phyloP scores from a whole-genome alignment of 139 green algal genomes.

The Chlorella ohadii region DNA sequence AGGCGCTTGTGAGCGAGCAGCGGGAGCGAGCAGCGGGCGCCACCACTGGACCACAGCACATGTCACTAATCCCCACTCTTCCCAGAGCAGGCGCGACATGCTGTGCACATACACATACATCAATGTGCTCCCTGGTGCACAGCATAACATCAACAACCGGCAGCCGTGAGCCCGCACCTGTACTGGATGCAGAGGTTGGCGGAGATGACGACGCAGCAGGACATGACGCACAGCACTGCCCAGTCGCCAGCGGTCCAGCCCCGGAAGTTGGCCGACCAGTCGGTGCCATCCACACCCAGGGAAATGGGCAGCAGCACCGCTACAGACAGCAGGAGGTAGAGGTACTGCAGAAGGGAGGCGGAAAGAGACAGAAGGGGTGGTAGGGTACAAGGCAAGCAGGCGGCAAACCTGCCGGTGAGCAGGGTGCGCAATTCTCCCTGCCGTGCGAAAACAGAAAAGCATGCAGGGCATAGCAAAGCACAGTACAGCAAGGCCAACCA shows the following conservation, averaged over 20 bases:
- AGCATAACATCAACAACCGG: too few relatives aligned
- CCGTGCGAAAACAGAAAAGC: too few relatives aligned
- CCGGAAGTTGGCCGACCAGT: slow-evolving; percentile 2
- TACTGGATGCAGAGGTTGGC: not conserved
- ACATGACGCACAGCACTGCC: slow-evolving; percentile 8
- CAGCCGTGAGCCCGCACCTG: not conserved
- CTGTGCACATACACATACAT: too few relatives aligned
- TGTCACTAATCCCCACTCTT: too few relatives aligned
- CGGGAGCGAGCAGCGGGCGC: too few relatives aligned
- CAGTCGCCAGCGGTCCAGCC: slow-evolving; percentile 7
- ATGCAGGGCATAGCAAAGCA: not conserved
- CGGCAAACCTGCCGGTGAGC: too few relatives aligned
- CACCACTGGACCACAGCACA: too few relatives aligned
- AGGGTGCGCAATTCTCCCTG: too few relatives aligned
- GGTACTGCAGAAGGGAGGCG: not conserved
- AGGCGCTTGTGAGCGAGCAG: too few relatives aligned
- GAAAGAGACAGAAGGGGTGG: not conserved
- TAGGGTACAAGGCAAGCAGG: too few relatives aligned
- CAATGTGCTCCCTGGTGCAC: too few relatives aligned
- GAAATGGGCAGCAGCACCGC: not conserved
- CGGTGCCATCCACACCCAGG: not conserved
- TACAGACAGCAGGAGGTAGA: not conserved
- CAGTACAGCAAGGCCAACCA: not conserved
- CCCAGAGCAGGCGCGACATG: too few relatives aligned
- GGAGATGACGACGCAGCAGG: not conserved